phyloP scores from a whole-genome alignment of 129 eudicot species.

The Kitagawia praeruptora region DNA sequence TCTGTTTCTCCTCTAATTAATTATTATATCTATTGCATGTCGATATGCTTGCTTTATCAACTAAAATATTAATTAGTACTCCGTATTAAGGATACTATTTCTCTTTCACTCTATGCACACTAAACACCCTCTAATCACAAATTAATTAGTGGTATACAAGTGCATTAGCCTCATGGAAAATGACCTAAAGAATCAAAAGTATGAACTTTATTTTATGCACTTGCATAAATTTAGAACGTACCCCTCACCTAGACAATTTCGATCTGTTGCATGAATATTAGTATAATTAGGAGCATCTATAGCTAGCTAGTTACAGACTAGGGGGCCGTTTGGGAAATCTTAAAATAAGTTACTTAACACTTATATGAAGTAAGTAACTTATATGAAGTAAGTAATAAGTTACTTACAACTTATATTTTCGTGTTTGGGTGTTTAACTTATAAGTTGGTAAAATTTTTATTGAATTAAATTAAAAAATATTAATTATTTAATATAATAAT shows the following conservation, averaged over 20 bases:
- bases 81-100: too few species aligned
- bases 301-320: not conserved
- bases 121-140: not conserved
- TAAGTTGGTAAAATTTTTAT: too few species aligned
- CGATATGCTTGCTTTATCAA: not conserved
- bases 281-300: not conserved
- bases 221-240: not conserved
- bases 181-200: not conserved
- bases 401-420: too few species aligned
- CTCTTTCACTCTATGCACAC: too few species aligned
- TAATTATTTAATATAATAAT: too few species aligned
- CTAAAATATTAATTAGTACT: too few species aligned
- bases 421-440: too few species aligned
- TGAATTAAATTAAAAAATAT: too few species aligned
- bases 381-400: too few species aligned
- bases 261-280: not conserved
- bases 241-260: not conserved
- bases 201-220: not conserved
- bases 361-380: too few species aligned
- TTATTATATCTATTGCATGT: not conserved
- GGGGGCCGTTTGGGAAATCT: too few species aligned
- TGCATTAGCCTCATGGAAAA: conserved; percentile 1
- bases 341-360: too few species aligned
- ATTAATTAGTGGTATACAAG: not conserved
- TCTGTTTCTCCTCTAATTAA: not conserved